phyloP scores from a whole-genome alignment of 371 early-diverging fungal species.

The Batrachochytrium dendrobatidis region DNA sequence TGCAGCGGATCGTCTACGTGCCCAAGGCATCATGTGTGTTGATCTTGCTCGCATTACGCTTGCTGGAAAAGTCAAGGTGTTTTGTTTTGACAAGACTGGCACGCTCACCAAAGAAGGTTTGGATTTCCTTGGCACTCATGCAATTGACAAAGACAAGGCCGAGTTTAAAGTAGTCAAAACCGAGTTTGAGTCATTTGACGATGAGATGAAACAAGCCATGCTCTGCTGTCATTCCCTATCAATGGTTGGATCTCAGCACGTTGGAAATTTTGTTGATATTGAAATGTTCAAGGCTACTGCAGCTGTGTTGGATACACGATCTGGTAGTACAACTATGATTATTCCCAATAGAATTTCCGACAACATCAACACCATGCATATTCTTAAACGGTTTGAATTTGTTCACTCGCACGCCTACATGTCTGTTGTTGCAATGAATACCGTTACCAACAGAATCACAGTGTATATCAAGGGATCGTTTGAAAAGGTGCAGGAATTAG shows the following conservation, averaged over 20 bases:
- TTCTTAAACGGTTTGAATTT: constrained; percentile 77
- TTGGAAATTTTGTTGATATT: constrained; percentile 91
- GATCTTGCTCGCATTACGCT: constrained; percentile 72
- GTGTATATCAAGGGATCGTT: constrained; percentile 39
- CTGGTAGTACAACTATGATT: too few species aligned
- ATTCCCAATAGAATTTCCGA: too few species aligned
- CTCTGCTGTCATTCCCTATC: constrained; percentile 79
- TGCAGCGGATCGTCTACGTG: constrained; percentile 63
- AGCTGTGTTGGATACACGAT: constrained; percentile 41
- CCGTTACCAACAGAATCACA: background rate
- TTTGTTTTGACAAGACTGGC: constrained; percentile 90
- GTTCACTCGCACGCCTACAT: constrained; percentile 76
- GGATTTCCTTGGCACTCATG: constrained; percentile 52
- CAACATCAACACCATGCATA: constrained; percentile 9
- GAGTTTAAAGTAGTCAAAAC: background rate
- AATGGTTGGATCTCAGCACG: constrained; percentile 50
- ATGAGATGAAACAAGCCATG: constrained; percentile 53
- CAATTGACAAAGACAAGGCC: constrained; percentile 3
- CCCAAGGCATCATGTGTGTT: constrained; percentile 62
- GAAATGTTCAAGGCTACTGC: constrained; percentile 79
- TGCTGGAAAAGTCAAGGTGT: constrained; percentile 86
- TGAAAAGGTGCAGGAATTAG: constrained; percentile 53
- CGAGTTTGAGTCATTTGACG: constrained; percentile 17
- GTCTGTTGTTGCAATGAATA: constrained; percentile 54
- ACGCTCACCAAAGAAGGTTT: constrained; percentile 71